Evolutionary conservation across 2,329 filamentous ascomycete species (phyloP).

Genomic region (Moelleriella libera): DNA sequence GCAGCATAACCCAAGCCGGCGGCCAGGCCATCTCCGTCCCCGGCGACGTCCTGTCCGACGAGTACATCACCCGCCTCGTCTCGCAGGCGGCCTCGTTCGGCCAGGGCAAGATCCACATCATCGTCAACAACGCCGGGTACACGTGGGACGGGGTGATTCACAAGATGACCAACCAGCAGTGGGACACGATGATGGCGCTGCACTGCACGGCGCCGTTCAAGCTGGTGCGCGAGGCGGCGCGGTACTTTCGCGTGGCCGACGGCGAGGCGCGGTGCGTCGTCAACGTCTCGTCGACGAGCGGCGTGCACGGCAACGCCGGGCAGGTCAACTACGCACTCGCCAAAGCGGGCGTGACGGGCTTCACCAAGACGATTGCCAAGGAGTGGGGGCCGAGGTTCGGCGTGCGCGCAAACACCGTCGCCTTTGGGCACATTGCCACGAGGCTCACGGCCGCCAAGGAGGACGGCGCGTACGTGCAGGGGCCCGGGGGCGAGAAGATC

Average conservation of each 20-base stretch:
- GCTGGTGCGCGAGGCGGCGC: constrained; percentile 64
- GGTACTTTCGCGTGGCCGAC: constrained; percentile 68
- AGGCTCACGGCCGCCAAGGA: constrained; percentile 76
- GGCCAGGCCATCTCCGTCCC: constrained; percentile 58
- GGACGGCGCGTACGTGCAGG: constrained; percentile 63
- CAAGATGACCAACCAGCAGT: constrained; percentile 86
- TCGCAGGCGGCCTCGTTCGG: constrained; percentile 67
- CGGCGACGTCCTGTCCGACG: constrained; percentile 61
- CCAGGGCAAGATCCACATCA: constrained; percentile 75
- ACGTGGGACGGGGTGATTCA: constrained; percentile 90
- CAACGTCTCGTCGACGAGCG: constrained; percentile 73
- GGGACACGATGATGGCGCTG: constrained; percentile 73
- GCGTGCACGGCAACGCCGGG: constrained; percentile 78
- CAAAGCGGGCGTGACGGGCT: constrained; percentile 69
- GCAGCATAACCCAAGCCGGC: constrained; percentile 52
- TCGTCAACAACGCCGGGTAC: constrained; percentile 85
- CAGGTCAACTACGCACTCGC: constrained; percentile 80
- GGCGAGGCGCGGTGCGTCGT: constrained; percentile 65
- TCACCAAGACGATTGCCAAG: constrained; percentile 84
- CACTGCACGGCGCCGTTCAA: constrained; percentile 81
- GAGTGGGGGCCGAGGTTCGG: constrained; percentile 80
- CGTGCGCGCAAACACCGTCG: constrained; percentile 70
- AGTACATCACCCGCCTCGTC: constrained; percentile 60
- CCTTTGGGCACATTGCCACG: constrained; percentile 72
- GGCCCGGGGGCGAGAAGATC: constrained; percentile 62